These are phyloP conservation scores for Diatrype stigma DNA, from an alignment of 2,329 filamentous ascomycete species.

Conservation along the genomic window DNA sequence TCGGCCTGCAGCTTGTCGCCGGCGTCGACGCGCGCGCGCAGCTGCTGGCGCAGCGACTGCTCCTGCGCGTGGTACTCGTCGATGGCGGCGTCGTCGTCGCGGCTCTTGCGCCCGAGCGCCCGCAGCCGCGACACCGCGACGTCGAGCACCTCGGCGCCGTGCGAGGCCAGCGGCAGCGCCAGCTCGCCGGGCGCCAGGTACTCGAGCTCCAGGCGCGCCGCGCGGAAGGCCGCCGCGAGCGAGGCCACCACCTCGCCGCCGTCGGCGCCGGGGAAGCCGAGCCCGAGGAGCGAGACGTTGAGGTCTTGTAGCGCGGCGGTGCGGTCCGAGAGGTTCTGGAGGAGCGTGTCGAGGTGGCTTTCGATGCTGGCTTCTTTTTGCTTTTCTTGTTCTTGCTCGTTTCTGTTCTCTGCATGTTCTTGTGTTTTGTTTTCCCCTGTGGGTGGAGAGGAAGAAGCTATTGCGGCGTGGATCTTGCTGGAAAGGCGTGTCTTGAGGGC, in stretches of 20 bases:
- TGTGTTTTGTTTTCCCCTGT: constrained; percentile 8
- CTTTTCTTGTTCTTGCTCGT: too few relatives aligned
- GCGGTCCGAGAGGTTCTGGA: constrained; percentile 44
- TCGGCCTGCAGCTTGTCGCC: constrained; percentile 45
- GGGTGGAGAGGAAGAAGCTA: background rate
- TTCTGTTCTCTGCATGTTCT: too few relatives aligned
- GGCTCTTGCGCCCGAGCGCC: constrained; percentile 40
- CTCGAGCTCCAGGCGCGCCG: constrained; percentile 57
- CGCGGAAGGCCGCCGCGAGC: constrained; percentile 47
- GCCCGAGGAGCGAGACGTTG: constrained; percentile 37
- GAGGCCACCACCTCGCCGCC: constrained; percentile 44
- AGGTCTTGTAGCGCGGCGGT: constrained; percentile 44
- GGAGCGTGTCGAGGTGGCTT: constrained; percentile 36
- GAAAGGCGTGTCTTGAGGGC: constrained; percentile 32
- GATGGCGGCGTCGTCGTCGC: constrained; percentile 48
- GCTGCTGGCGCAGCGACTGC: constrained; percentile 51
- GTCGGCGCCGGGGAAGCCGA: constrained; percentile 49
- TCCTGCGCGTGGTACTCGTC: constrained; percentile 59
- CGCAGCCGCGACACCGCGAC: constrained; percentile 49
- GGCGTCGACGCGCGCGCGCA: constrained; percentile 47
- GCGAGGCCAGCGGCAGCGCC: constrained; percentile 46
- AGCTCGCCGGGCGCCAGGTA: constrained; percentile 58
- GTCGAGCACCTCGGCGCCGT: constrained; percentile 53
- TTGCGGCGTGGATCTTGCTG: constrained; percentile 14
- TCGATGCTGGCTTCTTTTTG: constrained; percentile 37